These are phyloP conservation scores for Colletotrichum navitas DNA, from an alignment of 2,329 filamentous ascomycete genomes.

Conservation along the genomic window DNA sequence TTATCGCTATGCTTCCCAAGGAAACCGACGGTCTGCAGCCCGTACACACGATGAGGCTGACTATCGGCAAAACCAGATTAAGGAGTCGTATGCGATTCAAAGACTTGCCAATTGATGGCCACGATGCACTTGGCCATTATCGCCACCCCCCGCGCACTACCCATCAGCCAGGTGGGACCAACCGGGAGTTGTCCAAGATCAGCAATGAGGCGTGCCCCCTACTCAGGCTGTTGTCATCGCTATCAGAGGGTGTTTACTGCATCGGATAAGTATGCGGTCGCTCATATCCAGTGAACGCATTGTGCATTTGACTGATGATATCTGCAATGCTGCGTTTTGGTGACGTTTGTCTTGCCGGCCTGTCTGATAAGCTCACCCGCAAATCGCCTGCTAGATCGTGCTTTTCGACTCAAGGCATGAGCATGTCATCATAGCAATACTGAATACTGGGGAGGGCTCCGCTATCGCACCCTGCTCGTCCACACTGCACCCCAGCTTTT, in stretches of 20 bases:
- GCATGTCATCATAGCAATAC: constrained; percentile 7
- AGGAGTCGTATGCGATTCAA: constrained; percentile 2
- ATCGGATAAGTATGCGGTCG: constrained; percentile 14
- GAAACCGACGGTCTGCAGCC: neutral
- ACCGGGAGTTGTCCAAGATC: constrained; percentile 22
- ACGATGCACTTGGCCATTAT: constrained; percentile 9
- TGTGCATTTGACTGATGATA: constrained; percentile 1
- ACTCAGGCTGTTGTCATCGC: constrained; percentile 8
- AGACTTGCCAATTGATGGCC: constrained; percentile 16
- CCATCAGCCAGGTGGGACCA: constrained; percentile 11
- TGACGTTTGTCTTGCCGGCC: constrained; percentile 4
- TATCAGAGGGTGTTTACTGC: constrained; percentile 5
- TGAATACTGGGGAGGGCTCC: neutral
- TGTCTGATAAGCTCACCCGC: constrained; percentile 15
- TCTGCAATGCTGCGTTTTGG: neutral
- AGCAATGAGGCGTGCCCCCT: constrained; percentile 16
- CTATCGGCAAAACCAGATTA: neutral
- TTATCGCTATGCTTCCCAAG: neutral
- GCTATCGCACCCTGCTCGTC: constrained; percentile 1
- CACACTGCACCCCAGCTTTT: constrained; percentile 27
- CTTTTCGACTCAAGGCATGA: neutral
- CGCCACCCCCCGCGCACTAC: constrained; percentile 27
- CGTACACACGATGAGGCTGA: neutral
- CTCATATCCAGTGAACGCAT: neutral
- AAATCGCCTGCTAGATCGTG: neutral